These are phyloP conservation scores for Fusarium sp. DNA, from an alignment of 2,329 filamentous ascomycete species.

Conservation along the genomic window DNA sequence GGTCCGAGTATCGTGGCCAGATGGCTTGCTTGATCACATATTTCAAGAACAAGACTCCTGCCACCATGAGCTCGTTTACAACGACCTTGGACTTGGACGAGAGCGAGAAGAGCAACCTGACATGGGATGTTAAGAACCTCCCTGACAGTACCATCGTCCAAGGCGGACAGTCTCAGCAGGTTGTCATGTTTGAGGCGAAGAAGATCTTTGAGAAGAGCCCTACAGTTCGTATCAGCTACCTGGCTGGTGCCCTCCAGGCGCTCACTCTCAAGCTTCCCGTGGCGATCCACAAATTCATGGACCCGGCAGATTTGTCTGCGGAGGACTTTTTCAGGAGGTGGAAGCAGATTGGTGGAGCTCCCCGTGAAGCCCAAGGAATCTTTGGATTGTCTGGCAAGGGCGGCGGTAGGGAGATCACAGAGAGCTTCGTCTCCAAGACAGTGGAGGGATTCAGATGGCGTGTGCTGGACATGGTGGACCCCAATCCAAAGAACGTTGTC, in stretches of 20 bases:
- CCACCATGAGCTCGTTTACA: conserved; percentile 89
- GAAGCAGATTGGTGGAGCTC: conserved; percentile 95
- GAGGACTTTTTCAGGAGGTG: conserved; percentile 99
- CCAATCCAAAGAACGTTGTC: conserved; percentile 93
- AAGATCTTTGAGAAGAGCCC: conserved; percentile 85
- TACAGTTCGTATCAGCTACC: conserved; percentile 92
- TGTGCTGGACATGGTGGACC: conserved; percentile 86
- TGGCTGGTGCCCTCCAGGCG: conserved; percentile 92
- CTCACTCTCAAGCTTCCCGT: conserved; percentile 92
- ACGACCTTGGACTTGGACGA: conserved; percentile 89
- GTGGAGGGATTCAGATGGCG: conserved; percentile 93
- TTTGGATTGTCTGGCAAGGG: conserved; percentile 73
- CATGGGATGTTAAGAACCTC: conserved; percentile 88
- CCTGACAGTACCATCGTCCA: conserved; percentile 84
- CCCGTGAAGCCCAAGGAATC: conserved; percentile 88
- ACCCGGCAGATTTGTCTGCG: conserved; percentile 83
- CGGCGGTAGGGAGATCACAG: conserved; percentile 71
- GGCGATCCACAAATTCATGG: conserved; percentile 95
- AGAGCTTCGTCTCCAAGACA: conserved; percentile 76
- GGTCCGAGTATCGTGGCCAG: conserved; percentile 95
- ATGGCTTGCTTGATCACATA: conserved; percentile 96
- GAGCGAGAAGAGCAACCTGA: conserved; percentile 73
- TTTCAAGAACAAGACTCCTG: conserved; percentile 93
- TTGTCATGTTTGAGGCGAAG: conserved; percentile 92
- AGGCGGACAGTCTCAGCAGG: conserved; percentile 87